Evolutionary conservation across 1,139 yeast genomes (phyloP).

Genomic region (Debaryomyces psychrophilus): DNA sequence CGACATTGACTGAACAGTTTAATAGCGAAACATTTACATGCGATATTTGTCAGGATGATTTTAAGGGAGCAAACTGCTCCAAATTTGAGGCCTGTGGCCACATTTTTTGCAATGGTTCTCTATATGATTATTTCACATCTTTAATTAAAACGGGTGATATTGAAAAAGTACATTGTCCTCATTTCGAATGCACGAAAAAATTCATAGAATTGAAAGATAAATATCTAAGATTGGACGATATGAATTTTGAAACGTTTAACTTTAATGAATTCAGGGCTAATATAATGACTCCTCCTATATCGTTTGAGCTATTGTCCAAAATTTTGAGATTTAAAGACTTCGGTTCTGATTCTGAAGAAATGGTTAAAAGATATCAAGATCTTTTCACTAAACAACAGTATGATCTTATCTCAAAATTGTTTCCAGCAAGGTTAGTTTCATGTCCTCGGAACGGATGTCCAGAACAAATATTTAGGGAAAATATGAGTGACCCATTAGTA

Average conservation of each 20-base stretch:
- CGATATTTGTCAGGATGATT: constrained; percentile 59
- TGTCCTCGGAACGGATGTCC: constrained; percentile 56
- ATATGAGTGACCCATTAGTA: constrained; percentile 55
- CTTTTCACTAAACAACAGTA: constrained; percentile 45
- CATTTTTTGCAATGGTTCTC: constrained; percentile 55
- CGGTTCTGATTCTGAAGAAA: constrained; percentile 20
- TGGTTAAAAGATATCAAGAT: constrained; percentile 41
- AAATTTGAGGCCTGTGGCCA: constrained; percentile 53
- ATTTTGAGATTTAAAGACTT: constrained; percentile 25
- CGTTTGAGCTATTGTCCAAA: constrained; percentile 30
- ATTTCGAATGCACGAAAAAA: constrained; percentile 47
- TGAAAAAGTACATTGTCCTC: constrained; percentile 62
- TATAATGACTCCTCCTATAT: constrained; percentile 44
- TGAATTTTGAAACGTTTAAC: constrained; percentile 21
- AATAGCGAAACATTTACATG: constrained; percentile 50
- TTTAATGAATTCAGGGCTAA: constrained; percentile 29
- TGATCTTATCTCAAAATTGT: constrained; percentile 46
- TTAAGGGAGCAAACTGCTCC: constrained; percentile 51
- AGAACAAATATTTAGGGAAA: constrained; percentile 48
- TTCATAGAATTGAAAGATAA: constrained; percentile 20
- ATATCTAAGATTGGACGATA: constrained; percentile 26
- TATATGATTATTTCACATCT: constrained; percentile 47
- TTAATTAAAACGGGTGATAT: constrained; percentile 56
- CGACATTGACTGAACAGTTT: constrained; percentile 34
- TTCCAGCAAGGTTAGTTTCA: constrained; percentile 52